Conservation (phyloP, 768 basidiomycete genomes). For the Symmetrospora coprosmae region DNA sequence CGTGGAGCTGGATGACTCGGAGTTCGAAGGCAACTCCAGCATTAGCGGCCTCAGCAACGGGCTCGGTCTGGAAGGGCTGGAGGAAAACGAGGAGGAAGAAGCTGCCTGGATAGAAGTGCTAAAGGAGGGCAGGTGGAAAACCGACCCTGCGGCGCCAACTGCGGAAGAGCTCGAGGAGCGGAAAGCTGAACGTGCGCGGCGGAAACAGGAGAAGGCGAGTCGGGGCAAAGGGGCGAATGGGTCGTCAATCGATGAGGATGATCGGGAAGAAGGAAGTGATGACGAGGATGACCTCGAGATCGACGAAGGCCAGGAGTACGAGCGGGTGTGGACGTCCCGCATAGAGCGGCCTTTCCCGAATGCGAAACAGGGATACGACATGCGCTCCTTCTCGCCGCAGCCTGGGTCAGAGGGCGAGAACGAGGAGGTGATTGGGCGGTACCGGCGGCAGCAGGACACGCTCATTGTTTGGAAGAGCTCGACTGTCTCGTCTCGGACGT, state of each 20-base stretch:
- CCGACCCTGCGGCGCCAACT: slow-evolving; percentile 50
- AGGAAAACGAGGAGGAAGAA: slow-evolving; percentile 13
- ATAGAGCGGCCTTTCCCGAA: slow-evolving; percentile 9
- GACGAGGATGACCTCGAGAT: background rate
- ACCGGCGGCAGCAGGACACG: slow-evolving; percentile 53
- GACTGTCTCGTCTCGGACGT: no score
- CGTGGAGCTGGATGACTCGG: background rate
- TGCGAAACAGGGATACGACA: background rate
- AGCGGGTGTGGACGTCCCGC: background rate
- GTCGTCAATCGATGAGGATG: background rate
- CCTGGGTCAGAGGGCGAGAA: slow-evolving; percentile 15
- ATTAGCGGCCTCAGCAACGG: background rate
- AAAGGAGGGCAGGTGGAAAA: slow-evolving; percentile 17
- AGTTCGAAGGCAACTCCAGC: background rate
- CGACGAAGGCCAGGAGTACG: background rate
- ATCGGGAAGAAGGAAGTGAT: background rate
- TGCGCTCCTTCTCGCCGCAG: slow-evolving; percentile 15
- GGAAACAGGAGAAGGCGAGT: background rate
- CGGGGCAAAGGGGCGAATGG: background rate
- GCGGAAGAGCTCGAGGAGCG: slow-evolving; percentile 69
- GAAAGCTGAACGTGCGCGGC: slow-evolving; percentile 53
- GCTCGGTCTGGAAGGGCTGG: background rate
- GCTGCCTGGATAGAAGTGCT: slow-evolving; percentile 39
- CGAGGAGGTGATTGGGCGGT: slow-evolving; percentile 21
- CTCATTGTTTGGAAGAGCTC: slow-evolving; percentile 81